Conservation (phyloP, 805 yeast species). For the Metschnikowia santaceciliae region DNA sequence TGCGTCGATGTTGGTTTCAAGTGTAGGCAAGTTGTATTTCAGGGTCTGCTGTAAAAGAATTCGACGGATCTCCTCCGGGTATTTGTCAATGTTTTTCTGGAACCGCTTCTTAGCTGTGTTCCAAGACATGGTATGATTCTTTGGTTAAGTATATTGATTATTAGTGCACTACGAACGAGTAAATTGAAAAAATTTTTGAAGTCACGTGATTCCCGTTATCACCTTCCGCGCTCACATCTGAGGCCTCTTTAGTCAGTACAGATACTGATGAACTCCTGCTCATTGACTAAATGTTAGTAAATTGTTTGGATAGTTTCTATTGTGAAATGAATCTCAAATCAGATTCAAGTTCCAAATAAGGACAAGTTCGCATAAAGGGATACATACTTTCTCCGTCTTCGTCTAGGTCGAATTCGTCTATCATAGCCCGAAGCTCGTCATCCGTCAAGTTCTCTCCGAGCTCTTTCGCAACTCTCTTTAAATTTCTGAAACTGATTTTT, state of each 20-base stretch:
- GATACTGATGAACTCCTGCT: slow-evolving; percentile 84
- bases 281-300: slow-evolving; percentile 52
- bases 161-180: slow-evolving; percentile 1
- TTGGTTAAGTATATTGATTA: background rate
- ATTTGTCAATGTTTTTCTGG: slow-evolving; percentile 32
- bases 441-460: slow-evolving; percentile 89
- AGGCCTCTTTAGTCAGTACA: slow-evolving; percentile 55
- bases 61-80: slow-evolving; percentile 31
- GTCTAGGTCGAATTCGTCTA: slow-evolving; percentile 93
- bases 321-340: background rate
- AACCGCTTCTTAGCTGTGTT: slow-evolving; percentile 32
- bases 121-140: slow-evolving; percentile 29
- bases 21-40: slow-evolving; percentile 33
- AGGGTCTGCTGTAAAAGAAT: slow-evolving; percentile 19
- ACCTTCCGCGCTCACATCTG: background rate
- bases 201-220: slow-evolving; percentile 9
- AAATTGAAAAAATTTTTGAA: slow-evolving; percentile 6
- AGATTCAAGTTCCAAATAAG: background rate
- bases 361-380: background rate
- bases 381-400: slow-evolving; percentile 85
- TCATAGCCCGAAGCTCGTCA: slow-evolving; percentile 93
- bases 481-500: slow-evolving; percentile 70
- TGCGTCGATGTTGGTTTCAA: slow-evolving; percentile 18
- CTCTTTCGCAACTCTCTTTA: slow-evolving; percentile 87
- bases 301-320: background rate